These are phyloP conservation scores for Solanum chacoense DNA, from an alignment of 305 asterid genomes.

Conservation along the genomic window DNA sequence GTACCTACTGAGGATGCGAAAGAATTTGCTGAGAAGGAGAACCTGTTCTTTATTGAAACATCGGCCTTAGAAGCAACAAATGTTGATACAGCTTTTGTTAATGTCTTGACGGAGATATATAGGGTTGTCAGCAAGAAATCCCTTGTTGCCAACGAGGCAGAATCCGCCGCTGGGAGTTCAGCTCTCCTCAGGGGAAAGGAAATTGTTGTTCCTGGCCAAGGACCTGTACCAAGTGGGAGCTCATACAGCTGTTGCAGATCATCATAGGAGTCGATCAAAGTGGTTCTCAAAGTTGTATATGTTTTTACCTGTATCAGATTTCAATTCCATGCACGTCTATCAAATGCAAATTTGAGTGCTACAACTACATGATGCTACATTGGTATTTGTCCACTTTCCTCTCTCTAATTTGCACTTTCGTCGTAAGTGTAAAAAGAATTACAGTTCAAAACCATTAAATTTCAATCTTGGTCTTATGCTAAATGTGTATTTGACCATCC, in stretches of 20 bases:
- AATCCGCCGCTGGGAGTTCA: slow-evolving; percentile 36
- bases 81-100: slow-evolving; percentile 61
- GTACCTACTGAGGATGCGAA: slow-evolving; percentile 69
- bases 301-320: neutral
- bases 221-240: slow-evolving; percentile 33
- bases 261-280: slow-evolving; percentile 14
- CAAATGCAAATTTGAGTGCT: neutral
- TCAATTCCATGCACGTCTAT: neutral
- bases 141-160: slow-evolving; percentile 61
- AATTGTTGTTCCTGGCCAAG: slow-evolving; percentile 49
- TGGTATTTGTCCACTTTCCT: neutral
- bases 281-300: neutral
- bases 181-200: slow-evolving; percentile 60
- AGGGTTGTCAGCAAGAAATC: slow-evolving; percentile 64
- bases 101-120: slow-evolving; percentile 55
- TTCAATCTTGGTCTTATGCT: neutral
- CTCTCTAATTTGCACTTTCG: neutral
- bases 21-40: slow-evolving; percentile 68
- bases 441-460: neutral
- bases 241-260: slow-evolving; percentile 53
- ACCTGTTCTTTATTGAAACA: slow-evolving; percentile 74
- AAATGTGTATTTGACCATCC: neutral
- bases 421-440: neutral
- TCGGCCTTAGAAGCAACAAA: slow-evolving; percentile 73
- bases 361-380: neutral